phyloP scores from a whole-genome alignment of 2,329 filamentous ascomycete species.

The Beauveria rudraprayagi region DNA sequence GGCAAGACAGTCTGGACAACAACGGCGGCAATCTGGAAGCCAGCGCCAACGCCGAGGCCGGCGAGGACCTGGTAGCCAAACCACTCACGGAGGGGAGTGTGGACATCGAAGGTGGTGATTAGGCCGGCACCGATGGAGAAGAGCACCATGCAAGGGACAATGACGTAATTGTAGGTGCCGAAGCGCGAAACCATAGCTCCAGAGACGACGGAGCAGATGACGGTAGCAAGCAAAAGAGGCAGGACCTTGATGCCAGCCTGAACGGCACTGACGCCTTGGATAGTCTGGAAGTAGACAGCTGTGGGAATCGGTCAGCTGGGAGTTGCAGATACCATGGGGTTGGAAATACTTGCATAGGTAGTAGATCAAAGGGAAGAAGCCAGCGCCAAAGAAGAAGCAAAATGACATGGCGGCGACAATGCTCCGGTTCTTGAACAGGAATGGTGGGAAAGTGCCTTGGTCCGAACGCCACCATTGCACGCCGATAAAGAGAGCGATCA shows the following conservation, averaged over 20 bases:
- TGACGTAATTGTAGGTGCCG: constrained; percentile 33
- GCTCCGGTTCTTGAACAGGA: constrained; percentile 36
- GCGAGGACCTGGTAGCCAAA: constrained; percentile 36
- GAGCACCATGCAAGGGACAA: constrained; percentile 25
- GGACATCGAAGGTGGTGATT: constrained; percentile 28
- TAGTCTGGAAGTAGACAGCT: constrained; percentile 33
- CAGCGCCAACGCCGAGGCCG: constrained; percentile 34
- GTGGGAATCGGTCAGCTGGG: constrained; percentile 33
- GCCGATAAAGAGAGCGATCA: constrained; percentile 38
- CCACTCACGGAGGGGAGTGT: constrained; percentile 29
- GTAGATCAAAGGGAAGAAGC: constrained; percentile 46
- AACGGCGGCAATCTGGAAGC: constrained; percentile 34
- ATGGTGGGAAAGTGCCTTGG: constrained; percentile 37
- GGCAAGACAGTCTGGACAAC: constrained; percentile 35
- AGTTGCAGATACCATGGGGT: constrained; percentile 44
- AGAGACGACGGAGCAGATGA: constrained; percentile 5
- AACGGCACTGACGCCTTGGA: constrained; percentile 28
- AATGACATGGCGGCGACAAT: constrained; percentile 36
- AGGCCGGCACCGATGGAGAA: constrained; percentile 28
- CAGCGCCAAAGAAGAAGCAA: constrained; percentile 40
- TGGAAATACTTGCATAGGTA: constrained; percentile 24
- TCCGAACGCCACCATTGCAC: constrained; percentile 37
- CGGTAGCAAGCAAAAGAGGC: constrained; percentile 12
- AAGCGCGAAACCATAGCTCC: constrained; percentile 25
- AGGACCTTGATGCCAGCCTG: constrained; percentile 18